A percentile compares a stretch with the other conserved stretches of the same genome.
phyloP scores from a whole-genome alignment of 2,329 filamentous ascomycete genomes.

The Dothideomycetes sp. region DNA sequence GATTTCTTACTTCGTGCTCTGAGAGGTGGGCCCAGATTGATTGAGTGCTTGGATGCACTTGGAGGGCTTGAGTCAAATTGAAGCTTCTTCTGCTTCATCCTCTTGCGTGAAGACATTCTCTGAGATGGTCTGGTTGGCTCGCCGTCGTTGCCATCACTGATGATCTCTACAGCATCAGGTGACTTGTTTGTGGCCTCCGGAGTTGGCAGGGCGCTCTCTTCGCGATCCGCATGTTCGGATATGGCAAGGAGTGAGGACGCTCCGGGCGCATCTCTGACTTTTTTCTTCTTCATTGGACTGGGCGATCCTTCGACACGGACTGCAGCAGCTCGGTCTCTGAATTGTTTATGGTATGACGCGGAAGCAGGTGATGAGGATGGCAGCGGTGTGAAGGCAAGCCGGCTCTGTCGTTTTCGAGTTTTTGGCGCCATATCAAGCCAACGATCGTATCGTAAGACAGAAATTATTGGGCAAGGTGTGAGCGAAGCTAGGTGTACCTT shows the following conservation, averaged over 20 bases:
- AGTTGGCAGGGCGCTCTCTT: constrained; percentile 13
- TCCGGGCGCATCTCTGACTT: constrained; percentile 8
- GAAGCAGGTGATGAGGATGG: constrained; percentile 28
- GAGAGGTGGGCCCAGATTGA: constrained; percentile 12
- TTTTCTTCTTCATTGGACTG: constrained; percentile 17
- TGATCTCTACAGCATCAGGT: constrained; percentile 11
- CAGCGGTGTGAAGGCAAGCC: constrained; percentile 31
- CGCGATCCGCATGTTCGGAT: constrained; percentile 1
- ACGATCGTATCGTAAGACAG: no score
- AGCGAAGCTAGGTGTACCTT: no score
- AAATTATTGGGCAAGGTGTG: no score
- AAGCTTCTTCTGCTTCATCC: constrained; percentile 21
- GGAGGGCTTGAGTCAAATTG: constrained; percentile 15
- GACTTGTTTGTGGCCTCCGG: constrained; percentile 12
- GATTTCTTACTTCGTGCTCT: constrained; percentile 6
- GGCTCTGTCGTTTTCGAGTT: constrained; percentile 30
- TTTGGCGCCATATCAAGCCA: no score
- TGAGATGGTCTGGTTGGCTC: constrained; percentile 14
- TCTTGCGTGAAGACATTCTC: constrained; percentile 12
- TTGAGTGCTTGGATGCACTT: constrained; percentile 13
- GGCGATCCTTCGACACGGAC: constrained; percentile 20
- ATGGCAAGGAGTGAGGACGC: neutral
- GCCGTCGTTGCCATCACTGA: constrained; percentile 12
- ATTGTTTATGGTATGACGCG: constrained; percentile 20
- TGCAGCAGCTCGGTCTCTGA: constrained; percentile 22